These are phyloP conservation scores for Hawksworthiomyces lignivorus DNA, from an alignment of 2,329 filamentous ascomycete species.

Conservation along the genomic window DNA sequence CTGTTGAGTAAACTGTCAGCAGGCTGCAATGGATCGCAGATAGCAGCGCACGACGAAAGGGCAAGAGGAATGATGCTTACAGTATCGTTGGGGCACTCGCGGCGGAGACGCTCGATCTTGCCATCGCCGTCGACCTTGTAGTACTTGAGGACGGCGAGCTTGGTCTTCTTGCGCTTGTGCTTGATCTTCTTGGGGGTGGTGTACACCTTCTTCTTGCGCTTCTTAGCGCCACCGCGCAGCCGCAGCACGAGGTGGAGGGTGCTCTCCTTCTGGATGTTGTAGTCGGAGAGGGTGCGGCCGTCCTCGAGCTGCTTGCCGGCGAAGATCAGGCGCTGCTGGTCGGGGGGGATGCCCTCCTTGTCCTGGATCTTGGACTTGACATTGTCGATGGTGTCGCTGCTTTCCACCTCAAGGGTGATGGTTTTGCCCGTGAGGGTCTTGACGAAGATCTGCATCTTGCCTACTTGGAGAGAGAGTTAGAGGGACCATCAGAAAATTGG, in stretches of 20 bases:
- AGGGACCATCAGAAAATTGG: too few relatives aligned
- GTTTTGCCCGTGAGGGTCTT: slow-evolving; percentile 98
- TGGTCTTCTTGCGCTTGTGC: slow-evolving; percentile 99
- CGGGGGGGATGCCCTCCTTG: slow-evolving; percentile 99
- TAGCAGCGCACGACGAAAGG: too few relatives aligned
- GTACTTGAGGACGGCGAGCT: slow-evolving; percentile 99
- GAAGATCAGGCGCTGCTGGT: slow-evolving; percentile 99
- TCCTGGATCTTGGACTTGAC: slow-evolving; percentile 98
- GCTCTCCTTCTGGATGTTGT: slow-evolving; percentile 99
- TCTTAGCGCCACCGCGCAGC: slow-evolving; percentile 98
- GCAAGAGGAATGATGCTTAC: slow-evolving; percentile 45
- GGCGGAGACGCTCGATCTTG: slow-evolving; percentile 98
- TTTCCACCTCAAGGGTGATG: slow-evolving; percentile 99
- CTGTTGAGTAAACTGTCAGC: slow-evolving; percentile 43
- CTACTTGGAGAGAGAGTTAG: slow-evolving; percentile 29
- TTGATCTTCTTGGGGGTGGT: slow-evolving; percentile 99
- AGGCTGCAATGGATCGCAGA: fast-evolving
- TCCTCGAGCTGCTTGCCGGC: slow-evolving; percentile 99
- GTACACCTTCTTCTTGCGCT: slow-evolving; percentile 99
- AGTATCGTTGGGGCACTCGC: slow-evolving; percentile 90
- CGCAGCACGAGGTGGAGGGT: slow-evolving; percentile 97
- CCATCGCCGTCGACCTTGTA: slow-evolving; percentile 99
- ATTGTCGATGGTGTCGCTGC: slow-evolving; percentile 99
- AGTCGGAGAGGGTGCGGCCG: slow-evolving; percentile 96
- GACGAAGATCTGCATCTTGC: slow-evolving; percentile 72